Evolutionary conservation across 768 basidiomycete genomes (phyloP), one percentile per base, ranked within the genome.

Genomic region (Podaxis carcinomalis): DNA sequence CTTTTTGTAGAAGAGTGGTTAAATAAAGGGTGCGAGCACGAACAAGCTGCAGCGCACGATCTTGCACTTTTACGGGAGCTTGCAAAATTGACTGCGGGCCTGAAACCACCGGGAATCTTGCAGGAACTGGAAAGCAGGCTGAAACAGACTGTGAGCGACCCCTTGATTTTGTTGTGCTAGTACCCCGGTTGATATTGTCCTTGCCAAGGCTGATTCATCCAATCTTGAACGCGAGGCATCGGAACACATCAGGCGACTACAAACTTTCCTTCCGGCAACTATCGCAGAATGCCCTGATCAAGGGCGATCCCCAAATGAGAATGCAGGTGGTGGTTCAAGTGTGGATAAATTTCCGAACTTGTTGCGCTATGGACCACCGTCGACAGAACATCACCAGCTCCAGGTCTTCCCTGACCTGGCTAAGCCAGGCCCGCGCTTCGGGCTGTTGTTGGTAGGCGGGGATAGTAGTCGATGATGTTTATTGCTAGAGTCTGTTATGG

Each of bases 351-450:
- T 73, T 57, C 66, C 58, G 19, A 58, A 63, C 7, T 65, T 88
- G 32, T 73, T 87, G 61, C 77, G 76, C 32, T 78, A 80, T 61
- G 87, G 87, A 4, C 69, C 76, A 27, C 85, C 89, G 59, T 66
- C 72, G 14, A 65, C 75, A 62, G 77, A 80, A 25, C 83, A 84
- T 67, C 80, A 84, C 6, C 42, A 44, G n/a, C 42, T 44, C n/a
- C 42, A 44, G 54, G 73, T 85, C 39, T 82, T 84, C 28, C 68
- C 91, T 46, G 83, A 87, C 40, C 70, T 89, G 35, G 87, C 85
- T 21, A 90, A 88, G 64, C 84, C 90, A 16, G 85, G 86, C 42
- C 79, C 88, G 46, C 80, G 92, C 60, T 91, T 93, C 73, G 89
- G 89, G 14, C 75, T 92, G 68, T 73, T 93, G 50, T 78, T 92